These are phyloP conservation scores for Trichoderma atroviride DNA, from an alignment of 2,329 filamentous ascomycete genomes.

Conservation along the genomic window DNA sequence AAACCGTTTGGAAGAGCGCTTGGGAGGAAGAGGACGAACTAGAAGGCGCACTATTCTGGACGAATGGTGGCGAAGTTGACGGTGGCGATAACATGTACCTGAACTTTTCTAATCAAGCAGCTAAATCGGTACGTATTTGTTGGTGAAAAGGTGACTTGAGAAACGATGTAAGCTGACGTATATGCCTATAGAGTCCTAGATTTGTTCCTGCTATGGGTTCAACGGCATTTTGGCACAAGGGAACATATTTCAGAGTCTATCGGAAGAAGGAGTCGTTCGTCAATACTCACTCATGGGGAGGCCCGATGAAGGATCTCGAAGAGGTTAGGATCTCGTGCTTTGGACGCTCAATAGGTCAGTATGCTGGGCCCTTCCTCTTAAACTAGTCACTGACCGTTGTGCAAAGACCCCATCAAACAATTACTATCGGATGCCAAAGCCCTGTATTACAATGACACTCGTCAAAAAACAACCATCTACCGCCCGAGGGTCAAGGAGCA, in stretches of 20 bases:
- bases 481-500: slow-evolving; percentile 52
- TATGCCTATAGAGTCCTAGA: slow-evolving; percentile 45
- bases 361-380: background rate
- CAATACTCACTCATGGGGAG: slow-evolving; percentile 38
- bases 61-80: slow-evolving; percentile 44
- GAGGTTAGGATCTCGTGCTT: slow-evolving; percentile 58
- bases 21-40: slow-evolving; percentile 59
- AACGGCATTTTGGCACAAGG: slow-evolving; percentile 58
- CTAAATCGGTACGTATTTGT: slow-evolving; percentile 46
- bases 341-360: slow-evolving; percentile 47
- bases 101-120: slow-evolving; percentile 62
- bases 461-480: slow-evolving; percentile 61
- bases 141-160: background rate
- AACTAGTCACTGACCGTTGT: background rate
- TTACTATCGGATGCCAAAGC: slow-evolving; percentile 58
- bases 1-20: slow-evolving; percentile 56
- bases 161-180: slow-evolving; percentile 1
- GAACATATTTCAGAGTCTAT: slow-evolving; percentile 53
- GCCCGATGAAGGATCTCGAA: slow-evolving; percentile 54
- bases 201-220: slow-evolving; percentile 58
- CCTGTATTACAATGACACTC: slow-evolving; percentile 54
- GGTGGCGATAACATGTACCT: slow-evolving; percentile 48
- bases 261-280: slow-evolving; percentile 49
- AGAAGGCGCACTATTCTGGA: slow-evolving; percentile 43
- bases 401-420: slow-evolving; percentile 57